Conservation (phyloP, 2,329 filamentous ascomycete genomes). For the Phialocephala subalpina region DNA sequence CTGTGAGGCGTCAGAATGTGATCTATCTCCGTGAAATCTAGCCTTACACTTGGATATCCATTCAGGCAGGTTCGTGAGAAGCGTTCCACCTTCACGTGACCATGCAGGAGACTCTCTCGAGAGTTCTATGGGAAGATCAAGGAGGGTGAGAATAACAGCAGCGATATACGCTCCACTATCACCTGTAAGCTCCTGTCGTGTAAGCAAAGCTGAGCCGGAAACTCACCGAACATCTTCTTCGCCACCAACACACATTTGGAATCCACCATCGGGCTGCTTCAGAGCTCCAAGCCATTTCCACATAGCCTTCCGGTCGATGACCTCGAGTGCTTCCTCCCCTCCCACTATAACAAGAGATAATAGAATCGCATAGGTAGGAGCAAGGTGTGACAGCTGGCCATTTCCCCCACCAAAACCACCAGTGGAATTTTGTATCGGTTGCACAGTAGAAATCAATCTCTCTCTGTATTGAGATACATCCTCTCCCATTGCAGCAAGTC, state of each 20-base stretch:
- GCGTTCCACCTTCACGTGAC: constrained; percentile 66
- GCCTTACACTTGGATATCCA: constrained; percentile 82
- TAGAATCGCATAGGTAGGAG: constrained; percentile 85
- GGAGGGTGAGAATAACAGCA: constrained; percentile 81
- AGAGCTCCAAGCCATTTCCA: constrained; percentile 90
- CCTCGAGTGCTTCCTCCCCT: constrained; percentile 74
- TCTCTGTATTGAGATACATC: constrained; percentile 73
- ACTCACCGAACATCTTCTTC: constrained; percentile 90
- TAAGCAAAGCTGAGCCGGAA: constrained; percentile 2
- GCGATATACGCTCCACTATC: constrained; percentile 89
- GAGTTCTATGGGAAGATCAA: constrained; percentile 83
- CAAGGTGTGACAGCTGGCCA: constrained; percentile 88
- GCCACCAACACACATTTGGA: constrained; percentile 83
- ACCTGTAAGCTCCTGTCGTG: constrained; percentile 31
- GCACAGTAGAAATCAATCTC: constrained; percentile 76
- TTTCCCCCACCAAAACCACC: constrained; percentile 96
- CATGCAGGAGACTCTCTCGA: constrained; percentile 75
- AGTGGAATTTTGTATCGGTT: constrained; percentile 79
- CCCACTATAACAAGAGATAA: constrained; percentile 82
- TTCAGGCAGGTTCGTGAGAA: constrained; percentile 77
- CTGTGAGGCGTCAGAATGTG: constrained; percentile 49
- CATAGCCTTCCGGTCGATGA: constrained; percentile 84
- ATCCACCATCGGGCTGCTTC: constrained; percentile 90
- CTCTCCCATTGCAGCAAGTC: constrained; percentile 77
- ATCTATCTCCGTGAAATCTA: constrained; percentile 7